Conservation (phyloP, 2,329 filamentous ascomycete species). For the Sclerotinia subarctica region DNA sequence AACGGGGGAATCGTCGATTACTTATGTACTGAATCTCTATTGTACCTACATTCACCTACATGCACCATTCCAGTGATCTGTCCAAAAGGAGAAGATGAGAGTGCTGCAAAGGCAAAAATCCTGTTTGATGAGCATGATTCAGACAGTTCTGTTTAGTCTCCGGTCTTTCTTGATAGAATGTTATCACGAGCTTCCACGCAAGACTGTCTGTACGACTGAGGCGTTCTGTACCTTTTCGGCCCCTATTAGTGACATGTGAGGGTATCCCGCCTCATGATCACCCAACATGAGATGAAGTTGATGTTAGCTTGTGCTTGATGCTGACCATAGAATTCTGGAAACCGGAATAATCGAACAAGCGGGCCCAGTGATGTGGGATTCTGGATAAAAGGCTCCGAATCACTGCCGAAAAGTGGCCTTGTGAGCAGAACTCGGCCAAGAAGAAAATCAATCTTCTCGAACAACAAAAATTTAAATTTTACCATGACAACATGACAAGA, state of each 20-base stretch:
- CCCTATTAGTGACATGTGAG: slow-evolving; percentile 10
- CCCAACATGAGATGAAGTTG: slow-evolving; percentile 9
- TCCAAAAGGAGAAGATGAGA: not conserved
- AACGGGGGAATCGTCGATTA: not conserved
- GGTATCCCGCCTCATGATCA: slow-evolving; percentile 19
- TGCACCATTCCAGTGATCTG: not conserved
- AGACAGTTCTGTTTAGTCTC: not conserved
- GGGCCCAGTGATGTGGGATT: slow-evolving; percentile 14
- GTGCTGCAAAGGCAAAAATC: not conserved
- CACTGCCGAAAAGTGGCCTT: slow-evolving; percentile 21
- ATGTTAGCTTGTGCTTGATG: slow-evolving; percentile 12
- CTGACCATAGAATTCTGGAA: slow-evolving; percentile 7
- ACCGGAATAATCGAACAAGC: slow-evolving; percentile 17
- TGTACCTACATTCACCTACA: not conserved
- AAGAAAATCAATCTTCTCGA: not conserved
- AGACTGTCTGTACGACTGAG: not conserved
- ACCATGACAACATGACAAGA: slow-evolving; percentile 6
- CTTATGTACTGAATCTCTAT: not conserved
- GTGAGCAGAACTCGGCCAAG: slow-evolving; percentile 17
- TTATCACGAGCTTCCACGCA: slow-evolving; percentile 12
- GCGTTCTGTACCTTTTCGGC: not conserved
- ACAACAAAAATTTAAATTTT: not conserved
- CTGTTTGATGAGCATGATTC: not conserved
- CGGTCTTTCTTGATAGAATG: not conserved
- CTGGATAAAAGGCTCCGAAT: slow-evolving; percentile 14